Evolutionary conservation across 768 basidiomycete genomes (phyloP).

Genomic region (Galerina sulciceps): DNA sequence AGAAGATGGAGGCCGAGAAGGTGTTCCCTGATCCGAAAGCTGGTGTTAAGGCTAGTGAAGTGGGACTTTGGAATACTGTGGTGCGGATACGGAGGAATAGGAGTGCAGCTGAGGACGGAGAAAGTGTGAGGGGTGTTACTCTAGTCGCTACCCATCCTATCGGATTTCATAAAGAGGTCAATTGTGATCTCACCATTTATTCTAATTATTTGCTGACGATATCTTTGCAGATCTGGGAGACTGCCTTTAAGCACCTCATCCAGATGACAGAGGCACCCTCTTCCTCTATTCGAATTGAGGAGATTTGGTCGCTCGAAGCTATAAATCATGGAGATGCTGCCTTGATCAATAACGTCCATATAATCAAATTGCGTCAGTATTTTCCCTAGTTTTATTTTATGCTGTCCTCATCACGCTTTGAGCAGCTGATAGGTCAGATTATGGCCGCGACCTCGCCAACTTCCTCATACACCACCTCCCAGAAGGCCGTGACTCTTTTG

Average conservation of each 20-base stretch:
- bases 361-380: constrained; percentile 26
- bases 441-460: constrained; percentile 30
- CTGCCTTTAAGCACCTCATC: constrained; percentile 23
- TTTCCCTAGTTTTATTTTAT: neutral
- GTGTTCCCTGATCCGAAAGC: constrained; percentile 16
- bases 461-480: constrained; percentile 27
- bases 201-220: neutral
- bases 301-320: constrained; percentile 30
- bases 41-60: constrained; percentile 7
- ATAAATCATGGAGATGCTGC: constrained; percentile 30
- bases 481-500: constrained; percentile 14
- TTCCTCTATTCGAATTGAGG: constrained; percentile 24
- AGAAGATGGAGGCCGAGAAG: constrained; percentile 21
- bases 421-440: constrained; percentile 29
- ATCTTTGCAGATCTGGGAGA: constrained; percentile 28
- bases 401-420: neutral
- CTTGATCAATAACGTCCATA: constrained; percentile 21
- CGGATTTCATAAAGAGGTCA: constrained; percentile 32
- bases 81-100: constrained; percentile 25
- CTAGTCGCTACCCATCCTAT: constrained; percentile 27
- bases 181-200: neutral
- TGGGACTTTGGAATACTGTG: constrained; percentile 26
- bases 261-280: constrained; percentile 22
- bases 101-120: constrained; percentile 1
- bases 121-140: constrained; percentile 21